These are phyloP conservation scores for Naematelia aurantialba DNA, from an alignment of 768 basidiomycete genomes.

Conservation along the genomic window DNA sequence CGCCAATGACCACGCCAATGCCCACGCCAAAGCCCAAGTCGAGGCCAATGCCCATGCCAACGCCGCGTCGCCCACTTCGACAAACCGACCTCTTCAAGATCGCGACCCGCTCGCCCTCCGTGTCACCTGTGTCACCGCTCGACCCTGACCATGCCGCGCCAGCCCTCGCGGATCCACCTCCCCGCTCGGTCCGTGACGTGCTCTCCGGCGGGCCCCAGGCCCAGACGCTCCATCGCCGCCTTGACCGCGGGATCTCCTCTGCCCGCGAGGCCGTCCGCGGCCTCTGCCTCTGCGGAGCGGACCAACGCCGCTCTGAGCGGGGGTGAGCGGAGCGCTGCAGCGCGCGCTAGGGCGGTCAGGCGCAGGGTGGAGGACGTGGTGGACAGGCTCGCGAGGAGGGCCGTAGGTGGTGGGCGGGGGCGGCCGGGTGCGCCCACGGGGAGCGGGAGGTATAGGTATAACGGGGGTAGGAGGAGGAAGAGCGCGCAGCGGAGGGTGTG, in stretches of 20 bases:
- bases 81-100: no score
- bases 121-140: no score
- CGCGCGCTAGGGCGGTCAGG: slow-evolving; percentile 10
- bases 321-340: neutral
- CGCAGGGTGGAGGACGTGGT: slow-evolving; percentile 17
- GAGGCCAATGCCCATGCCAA: no score
- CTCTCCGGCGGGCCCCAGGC: neutral
- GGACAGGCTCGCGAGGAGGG: slow-evolving; percentile 8
- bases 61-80: no score
- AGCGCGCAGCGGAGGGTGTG: slow-evolving; percentile 18
- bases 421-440: neutral
- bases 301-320: neutral
- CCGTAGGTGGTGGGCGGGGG: no score
- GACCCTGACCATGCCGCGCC: neutral
- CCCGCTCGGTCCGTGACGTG: neutral
- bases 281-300: neutral
- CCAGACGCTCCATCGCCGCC: neutral
- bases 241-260: neutral
- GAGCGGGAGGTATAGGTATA: slow-evolving; percentile 7
- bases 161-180: neutral
- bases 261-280: neutral
- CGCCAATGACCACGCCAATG: no score
- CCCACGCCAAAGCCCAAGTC: no score
- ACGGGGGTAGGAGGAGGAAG: slow-evolving; percentile 2
- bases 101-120: no score